Evolutionary conservation across 164 flowering plant species (phyloP).

Genomic region (Sextonia rubra): DNA sequence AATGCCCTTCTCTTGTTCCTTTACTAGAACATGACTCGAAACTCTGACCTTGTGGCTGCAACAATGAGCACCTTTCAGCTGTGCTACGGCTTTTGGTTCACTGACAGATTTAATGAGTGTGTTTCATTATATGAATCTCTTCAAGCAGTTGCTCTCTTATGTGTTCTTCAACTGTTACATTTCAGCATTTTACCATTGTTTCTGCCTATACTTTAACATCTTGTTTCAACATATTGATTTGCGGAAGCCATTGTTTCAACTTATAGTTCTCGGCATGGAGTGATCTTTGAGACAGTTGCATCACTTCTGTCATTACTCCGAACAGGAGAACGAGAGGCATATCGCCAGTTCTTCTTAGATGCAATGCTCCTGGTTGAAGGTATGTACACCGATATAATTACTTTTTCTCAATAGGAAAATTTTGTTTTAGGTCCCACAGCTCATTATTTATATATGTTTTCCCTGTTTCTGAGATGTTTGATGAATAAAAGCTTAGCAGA

Average conservation of each 20-base stretch:
- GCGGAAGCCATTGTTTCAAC: not conserved
- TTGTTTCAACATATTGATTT: slow-evolving; percentile 2
- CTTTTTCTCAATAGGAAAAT: not conserved
- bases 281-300: slow-evolving; percentile 74
- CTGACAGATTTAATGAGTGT: not conserved
- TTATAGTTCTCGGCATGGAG: slow-evolving; percentile 62
- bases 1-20: too few relatives aligned
- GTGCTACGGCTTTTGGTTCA: too few relatives aligned
- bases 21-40: too few relatives aligned
- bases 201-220: not conserved
- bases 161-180: not conserved
- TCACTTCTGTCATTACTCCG: slow-evolving; percentile 80
- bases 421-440: not conserved
- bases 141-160: not conserved
- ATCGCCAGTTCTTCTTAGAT: slow-evolving; percentile 75
- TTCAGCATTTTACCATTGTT: not conserved
- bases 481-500: not conserved
- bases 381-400: slow-evolving; percentile 16
- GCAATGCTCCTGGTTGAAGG: slow-evolving; percentile 71
- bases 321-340: slow-evolving; percentile 76
- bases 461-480: not conserved
- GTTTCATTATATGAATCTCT: not conserved
- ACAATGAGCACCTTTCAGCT: too few relatives aligned
- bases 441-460: not conserved
- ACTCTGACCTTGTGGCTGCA: too few relatives aligned